phyloP scores from a whole-genome alignment of 805 yeast genomes.

The Wickerhamiella nectarea region DNA sequence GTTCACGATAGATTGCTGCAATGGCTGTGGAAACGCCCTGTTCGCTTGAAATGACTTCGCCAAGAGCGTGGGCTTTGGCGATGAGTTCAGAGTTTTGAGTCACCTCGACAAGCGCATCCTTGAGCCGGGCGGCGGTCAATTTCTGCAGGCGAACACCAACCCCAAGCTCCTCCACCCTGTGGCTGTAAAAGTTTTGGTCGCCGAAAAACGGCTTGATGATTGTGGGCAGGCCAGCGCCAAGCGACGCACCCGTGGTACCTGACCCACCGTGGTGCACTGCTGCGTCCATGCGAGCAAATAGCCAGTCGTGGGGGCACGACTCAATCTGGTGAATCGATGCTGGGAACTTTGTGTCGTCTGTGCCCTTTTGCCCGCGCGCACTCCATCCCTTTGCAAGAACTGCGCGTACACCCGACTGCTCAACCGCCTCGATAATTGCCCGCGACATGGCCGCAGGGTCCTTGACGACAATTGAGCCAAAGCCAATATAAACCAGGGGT shows the following conservation, averaged over 20 bases:
- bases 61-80: constrained; percentile 51
- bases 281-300: constrained; percentile 77
- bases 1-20: constrained; percentile 58
- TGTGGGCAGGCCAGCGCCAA: constrained; percentile 78
- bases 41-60: constrained; percentile 53
- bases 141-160: constrained; percentile 63
- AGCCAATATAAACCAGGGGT: constrained; percentile 81
- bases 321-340: constrained; percentile 56
- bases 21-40: constrained; percentile 72
- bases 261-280: constrained; percentile 97
- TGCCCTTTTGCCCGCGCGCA: constrained; percentile 39
- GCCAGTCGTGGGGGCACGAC: constrained; percentile 83
- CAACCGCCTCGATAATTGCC: constrained; percentile 67
- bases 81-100: constrained; percentile 53
- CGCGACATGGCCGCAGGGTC: constrained; percentile 66
- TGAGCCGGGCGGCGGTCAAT: constrained; percentile 47
- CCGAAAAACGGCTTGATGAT: constrained; percentile 91
- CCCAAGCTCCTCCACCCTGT: constrained; percentile 76
- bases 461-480: constrained; percentile 86
- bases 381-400: constrained; percentile 93
- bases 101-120: constrained; percentile 56
- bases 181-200: constrained; percentile 86
- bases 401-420: constrained; percentile 70
- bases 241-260: constrained; percentile 88
- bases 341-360: constrained; percentile 33